phyloP scores from a whole-genome alignment of 129 eudicot species.

The Kitagawia praeruptora region DNA sequence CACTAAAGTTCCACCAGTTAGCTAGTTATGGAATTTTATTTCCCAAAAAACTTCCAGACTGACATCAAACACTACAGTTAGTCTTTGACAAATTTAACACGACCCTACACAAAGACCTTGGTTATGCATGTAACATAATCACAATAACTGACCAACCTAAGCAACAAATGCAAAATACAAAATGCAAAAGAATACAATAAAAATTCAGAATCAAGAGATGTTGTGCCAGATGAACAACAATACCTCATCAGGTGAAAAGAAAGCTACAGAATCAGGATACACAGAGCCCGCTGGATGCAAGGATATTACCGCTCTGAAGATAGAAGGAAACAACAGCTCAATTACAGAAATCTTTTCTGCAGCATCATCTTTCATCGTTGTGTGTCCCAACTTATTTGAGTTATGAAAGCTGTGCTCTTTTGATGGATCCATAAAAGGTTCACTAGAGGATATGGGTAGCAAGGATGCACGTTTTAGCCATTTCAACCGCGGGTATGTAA shows the following conservation, averaged over 20 bases:
- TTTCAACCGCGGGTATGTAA: conserved; percentile 60
- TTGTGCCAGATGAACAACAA: conserved; percentile 1
- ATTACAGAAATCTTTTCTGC: conserved; percentile 66
- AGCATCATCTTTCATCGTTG: conserved; percentile 27
- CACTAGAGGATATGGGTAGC: conserved; percentile 44
- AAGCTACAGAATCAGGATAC: conserved; percentile 89
- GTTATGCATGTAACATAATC: not conserved
- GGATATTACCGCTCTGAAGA: conserved; percentile 75
- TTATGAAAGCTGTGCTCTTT: conserved; percentile 44
- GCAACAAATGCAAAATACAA: not conserved
- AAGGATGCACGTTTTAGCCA: conserved; percentile 73
- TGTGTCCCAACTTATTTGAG: conserved; percentile 48
- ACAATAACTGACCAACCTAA: not conserved
- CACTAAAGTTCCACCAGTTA: not conserved
- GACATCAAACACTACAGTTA: not conserved
- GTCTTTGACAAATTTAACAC: not conserved
- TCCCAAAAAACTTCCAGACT: not conserved
- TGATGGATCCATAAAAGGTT: conserved; percentile 40
- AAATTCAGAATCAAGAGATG: conserved; percentile 1
- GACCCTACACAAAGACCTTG: not conserved
- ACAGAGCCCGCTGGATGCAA: conserved; percentile 84
- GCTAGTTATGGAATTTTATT: not conserved
- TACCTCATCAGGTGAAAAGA: conserved; percentile 99
- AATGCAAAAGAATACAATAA: not conserved
- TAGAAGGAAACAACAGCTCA: conserved; percentile 68